Evolutionary conservation across 495 filamentous ascomycete species (phyloP).

Genomic region (Aspergillus baeticus): DNA sequence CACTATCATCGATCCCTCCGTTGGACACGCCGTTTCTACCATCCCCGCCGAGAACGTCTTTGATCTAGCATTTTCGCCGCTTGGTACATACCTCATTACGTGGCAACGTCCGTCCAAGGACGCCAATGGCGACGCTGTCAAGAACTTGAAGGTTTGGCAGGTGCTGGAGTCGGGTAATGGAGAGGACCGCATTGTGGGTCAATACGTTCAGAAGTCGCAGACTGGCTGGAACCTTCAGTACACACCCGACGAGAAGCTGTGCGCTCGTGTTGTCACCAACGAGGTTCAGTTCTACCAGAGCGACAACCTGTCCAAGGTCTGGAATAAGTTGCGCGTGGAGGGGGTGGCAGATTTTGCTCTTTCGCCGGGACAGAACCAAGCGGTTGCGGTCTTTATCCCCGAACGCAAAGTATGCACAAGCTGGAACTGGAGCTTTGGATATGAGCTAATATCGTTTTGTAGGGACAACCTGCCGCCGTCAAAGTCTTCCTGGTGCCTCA

Average conservation of each 20-base stretch:
- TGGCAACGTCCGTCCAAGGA: slow-evolving; percentile 95
- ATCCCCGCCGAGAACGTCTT: slow-evolving; percentile 80
- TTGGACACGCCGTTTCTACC: slow-evolving; percentile 71
- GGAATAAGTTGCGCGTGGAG: slow-evolving; percentile 93
- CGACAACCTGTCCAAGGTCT: slow-evolving; percentile 76
- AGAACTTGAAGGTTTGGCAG: slow-evolving; percentile 97
- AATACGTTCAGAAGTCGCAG: slow-evolving; percentile 92
- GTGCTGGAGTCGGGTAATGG: slow-evolving; percentile 51
- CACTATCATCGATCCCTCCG: slow-evolving; percentile 76
- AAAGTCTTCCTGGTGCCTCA: slow-evolving; percentile 92
- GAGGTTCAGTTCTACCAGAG: slow-evolving; percentile 97
- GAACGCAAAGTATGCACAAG: slow-evolving; percentile 74
- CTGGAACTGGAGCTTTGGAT: neutral
- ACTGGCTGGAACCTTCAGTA: slow-evolving; percentile 98
- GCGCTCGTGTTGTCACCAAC: slow-evolving; percentile 91
- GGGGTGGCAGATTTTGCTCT: slow-evolving; percentile 88
- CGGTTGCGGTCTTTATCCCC: slow-evolving; percentile 88
- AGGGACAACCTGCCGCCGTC: slow-evolving; percentile 89
- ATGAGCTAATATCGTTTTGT: slow-evolving; percentile 6
- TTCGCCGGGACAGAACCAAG: slow-evolving; percentile 82
- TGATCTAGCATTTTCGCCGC: slow-evolving; percentile 91
- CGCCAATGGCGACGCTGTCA: slow-evolving; percentile 84
- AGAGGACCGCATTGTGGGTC: slow-evolving; percentile 69
- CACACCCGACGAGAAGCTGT: slow-evolving; percentile 85
- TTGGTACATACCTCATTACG: slow-evolving; percentile 88